Evolutionary conservation across 2,329 filamentous ascomycete species (phyloP).

Genomic region (Diplocarpon mali): DNA sequence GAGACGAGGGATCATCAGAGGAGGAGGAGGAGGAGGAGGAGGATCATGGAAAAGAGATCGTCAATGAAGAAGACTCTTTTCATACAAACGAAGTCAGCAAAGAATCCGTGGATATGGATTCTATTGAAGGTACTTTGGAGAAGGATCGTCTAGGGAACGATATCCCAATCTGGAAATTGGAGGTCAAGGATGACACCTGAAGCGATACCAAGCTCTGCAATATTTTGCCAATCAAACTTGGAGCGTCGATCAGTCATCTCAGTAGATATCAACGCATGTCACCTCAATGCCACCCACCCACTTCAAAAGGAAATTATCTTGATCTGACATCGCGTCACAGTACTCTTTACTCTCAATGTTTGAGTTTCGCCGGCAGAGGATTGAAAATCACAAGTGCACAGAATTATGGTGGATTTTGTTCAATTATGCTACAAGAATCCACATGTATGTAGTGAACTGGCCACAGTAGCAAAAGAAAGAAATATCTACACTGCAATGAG

Average conservation of each 20-base stretch:
- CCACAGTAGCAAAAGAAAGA: slow-evolving; percentile 20
- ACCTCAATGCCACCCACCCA: no score
- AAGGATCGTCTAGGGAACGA: slow-evolving; percentile 9
- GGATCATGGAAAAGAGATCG: slow-evolving; percentile 24
- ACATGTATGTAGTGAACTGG: slow-evolving; percentile 15
- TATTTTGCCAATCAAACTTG: no score
- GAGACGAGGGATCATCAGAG: slow-evolving; percentile 31
- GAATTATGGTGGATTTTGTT: slow-evolving; percentile 9
- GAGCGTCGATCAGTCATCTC: no score
- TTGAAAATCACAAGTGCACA: slow-evolving; percentile 2
- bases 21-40: slow-evolving; percentile 27
- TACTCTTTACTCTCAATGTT: background rate
- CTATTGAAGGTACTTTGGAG: background rate
- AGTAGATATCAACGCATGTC: no score
- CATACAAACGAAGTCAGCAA: slow-evolving; percentile 20
- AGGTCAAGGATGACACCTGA: slow-evolving; percentile 26
- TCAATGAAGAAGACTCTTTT: slow-evolving; percentile 24
- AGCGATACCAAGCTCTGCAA: background rate
- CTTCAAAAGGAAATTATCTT: no score
- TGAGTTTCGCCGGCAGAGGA: background rate
- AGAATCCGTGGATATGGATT: background rate
- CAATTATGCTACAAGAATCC: slow-evolving; percentile 23
- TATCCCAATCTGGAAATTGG: slow-evolving; percentile 16
- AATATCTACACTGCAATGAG: slow-evolving; percentile 21
- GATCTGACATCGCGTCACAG: background rate